These are phyloP conservation scores for Cryptosporidium canis DNA, from an alignment of 169 alveolate genomes.

Conservation along the genomic window DNA sequence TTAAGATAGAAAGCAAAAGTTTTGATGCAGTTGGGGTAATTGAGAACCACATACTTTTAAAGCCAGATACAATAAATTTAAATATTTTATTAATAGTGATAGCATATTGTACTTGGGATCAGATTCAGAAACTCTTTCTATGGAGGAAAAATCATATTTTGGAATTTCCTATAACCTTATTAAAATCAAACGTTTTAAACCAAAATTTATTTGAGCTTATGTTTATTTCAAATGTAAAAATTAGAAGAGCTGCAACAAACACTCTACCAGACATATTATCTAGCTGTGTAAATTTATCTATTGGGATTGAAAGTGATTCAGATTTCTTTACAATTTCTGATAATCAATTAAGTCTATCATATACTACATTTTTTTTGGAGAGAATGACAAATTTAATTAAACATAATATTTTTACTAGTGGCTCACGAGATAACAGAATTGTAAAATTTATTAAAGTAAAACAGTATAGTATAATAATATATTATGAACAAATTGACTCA, in stretches of 20 bases:
- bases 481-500: background rate
- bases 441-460: background rate
- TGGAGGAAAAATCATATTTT: background rate
- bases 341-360: background rate
- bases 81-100: background rate
- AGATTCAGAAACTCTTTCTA: background rate
- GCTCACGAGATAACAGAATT: background rate
- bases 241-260: background rate
- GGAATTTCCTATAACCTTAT: background rate
- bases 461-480: background rate
- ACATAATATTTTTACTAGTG: background rate
- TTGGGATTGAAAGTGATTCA: background rate
- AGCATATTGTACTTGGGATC: constrained; percentile 5
- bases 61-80: background rate
- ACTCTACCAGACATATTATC: background rate
- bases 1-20: background rate
- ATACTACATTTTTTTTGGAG: constrained; percentile 16
- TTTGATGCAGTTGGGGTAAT: background rate
- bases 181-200: background rate
- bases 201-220: background rate
- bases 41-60: constrained; percentile 2
- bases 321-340: background rate
- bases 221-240: background rate
- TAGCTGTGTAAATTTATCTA: background rate
- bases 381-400: constrained; percentile 5